Evolutionary conservation across 2,329 filamentous ascomycete species (phyloP).

Genomic region (Didymella pomorum): DNA sequence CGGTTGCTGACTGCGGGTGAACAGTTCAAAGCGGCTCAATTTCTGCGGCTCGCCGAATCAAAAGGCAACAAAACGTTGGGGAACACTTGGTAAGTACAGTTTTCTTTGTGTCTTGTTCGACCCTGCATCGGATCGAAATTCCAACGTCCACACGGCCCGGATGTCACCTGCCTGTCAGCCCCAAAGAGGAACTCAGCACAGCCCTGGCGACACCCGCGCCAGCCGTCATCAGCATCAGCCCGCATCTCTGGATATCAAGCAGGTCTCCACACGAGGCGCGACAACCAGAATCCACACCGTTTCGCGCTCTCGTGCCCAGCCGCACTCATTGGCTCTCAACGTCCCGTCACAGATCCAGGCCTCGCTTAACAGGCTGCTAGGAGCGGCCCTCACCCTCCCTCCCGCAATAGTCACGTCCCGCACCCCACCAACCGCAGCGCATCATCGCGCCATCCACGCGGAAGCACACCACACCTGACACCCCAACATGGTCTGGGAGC

Average conservation of each 20-base stretch:
- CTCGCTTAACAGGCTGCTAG: constrained; percentile 36
- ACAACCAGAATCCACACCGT: constrained; percentile 31
- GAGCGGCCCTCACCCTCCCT: constrained; percentile 25
- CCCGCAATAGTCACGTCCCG: constrained; percentile 16
- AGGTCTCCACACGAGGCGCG: constrained; percentile 23
- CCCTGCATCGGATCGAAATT: constrained; percentile 10
- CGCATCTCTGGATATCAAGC: constrained; percentile 33
- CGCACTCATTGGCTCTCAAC: constrained; percentile 42
- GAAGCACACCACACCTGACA: constrained; percentile 1
- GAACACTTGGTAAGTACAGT: constrained; percentile 82
- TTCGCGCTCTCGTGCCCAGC: constrained; percentile 47
- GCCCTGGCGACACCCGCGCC: constrained; percentile 12
- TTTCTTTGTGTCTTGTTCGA: constrained; percentile 20
- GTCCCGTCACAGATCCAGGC: constrained; percentile 9
- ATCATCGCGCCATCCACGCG: constrained; percentile 12
- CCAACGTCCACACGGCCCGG: constrained; percentile 33
- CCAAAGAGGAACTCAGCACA: background rate
- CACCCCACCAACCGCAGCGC: constrained; percentile 29
- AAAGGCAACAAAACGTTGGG: constrained; percentile 89
- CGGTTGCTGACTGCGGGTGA: constrained; percentile 42
- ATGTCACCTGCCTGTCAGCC: constrained; percentile 19
- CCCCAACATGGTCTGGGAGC: background rate
- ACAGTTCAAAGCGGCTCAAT: constrained; percentile 82
- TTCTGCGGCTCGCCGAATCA: constrained; percentile 89
- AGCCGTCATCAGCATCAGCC: constrained; percentile 26